Percentiles rank a stretch among this genome's conserved stretches.
Conservation (phyloP, 1,284 basidiomycete species). For the Ustilago loliicola region DNA sequence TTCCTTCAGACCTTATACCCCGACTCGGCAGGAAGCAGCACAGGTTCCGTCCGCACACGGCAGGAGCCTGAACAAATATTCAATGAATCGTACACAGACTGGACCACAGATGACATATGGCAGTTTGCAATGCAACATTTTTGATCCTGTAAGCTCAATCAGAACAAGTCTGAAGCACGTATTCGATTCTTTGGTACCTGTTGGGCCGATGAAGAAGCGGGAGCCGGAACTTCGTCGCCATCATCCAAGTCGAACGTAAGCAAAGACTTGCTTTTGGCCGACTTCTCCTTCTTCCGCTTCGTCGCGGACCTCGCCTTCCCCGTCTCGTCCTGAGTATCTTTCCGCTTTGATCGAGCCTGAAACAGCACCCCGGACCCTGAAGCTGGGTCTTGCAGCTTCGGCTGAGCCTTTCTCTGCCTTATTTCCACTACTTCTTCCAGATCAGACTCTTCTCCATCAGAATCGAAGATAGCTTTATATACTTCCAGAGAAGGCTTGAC, state of each 20-base stretch:
- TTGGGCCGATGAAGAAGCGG: neutral
- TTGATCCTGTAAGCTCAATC: neutral
- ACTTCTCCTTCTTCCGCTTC: conserved; percentile 38
- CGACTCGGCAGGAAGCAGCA: neutral
- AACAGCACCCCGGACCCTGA: conserved; percentile 25
- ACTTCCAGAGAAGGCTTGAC: conserved; percentile 88
- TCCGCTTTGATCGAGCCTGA: conserved; percentile 29
- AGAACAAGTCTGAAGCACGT: conserved; percentile 41
- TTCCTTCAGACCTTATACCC: neutral
- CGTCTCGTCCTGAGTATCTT: conserved; percentile 1
- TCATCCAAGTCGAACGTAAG: conserved; percentile 70
- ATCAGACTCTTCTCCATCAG: conserved; percentile 83
- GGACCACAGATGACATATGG: too few relatives aligned
- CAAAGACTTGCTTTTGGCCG: conserved; percentile 19
- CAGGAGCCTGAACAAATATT: neutral
- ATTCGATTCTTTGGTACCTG: conserved; percentile 13
- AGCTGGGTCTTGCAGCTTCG: conserved; percentile 37
- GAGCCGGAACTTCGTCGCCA: neutral
- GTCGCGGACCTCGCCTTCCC: conserved; percentile 85
- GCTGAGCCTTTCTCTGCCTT: neutral
- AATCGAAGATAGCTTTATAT: conserved; percentile 79
- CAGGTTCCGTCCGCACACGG: neutral
- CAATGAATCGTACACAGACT: neutral
- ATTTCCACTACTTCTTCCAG: conserved; percentile 77
- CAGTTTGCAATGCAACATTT: too few relatives aligned